Evolutionary conservation across 257 asterid genomes (phyloP).

Genomic region (Agastache rugosa): DNA sequence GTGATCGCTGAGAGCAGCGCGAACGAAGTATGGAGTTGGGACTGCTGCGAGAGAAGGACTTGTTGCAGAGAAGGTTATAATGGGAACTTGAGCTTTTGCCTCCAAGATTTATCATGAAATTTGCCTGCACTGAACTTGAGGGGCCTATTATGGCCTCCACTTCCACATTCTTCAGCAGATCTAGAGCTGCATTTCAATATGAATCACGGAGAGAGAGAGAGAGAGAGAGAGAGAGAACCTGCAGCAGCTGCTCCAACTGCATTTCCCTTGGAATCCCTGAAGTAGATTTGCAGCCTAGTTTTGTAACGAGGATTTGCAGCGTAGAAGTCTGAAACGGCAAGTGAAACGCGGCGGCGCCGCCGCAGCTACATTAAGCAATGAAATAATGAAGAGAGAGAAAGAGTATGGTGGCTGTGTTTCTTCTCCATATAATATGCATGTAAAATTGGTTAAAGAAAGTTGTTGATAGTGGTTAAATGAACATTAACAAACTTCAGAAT

Average conservation of each 20-base stretch:
- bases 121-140: slow-evolving; percentile 45
- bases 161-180: slow-evolving; percentile 48
- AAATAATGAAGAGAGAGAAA: neutral
- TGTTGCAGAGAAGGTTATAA: slow-evolving; percentile 53
- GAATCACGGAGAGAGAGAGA: too few relatives aligned
- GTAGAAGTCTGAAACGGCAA: slow-evolving; percentile 61
- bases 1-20: slow-evolving; percentile 40
- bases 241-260: slow-evolving; percentile 57
- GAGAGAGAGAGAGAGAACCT: slow-evolving; percentile 34
- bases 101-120: slow-evolving; percentile 47
- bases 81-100: slow-evolving; percentile 48
- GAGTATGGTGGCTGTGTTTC: neutral
- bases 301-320: slow-evolving; percentile 29
- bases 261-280: slow-evolving; percentile 39
- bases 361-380: neutral
- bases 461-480: too few relatives aligned
- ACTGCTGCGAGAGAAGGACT: slow-evolving; percentile 50
- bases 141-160: slow-evolving; percentile 61
- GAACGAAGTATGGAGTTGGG: slow-evolving; percentile 44
- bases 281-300: slow-evolving; percentile 37
- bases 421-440: neutral
- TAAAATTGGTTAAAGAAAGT: neutral
- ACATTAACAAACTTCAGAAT: too few relatives aligned
- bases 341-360: slow-evolving; percentile 35
- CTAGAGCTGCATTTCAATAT: slow-evolving; percentile 45